Base-by-base conservation (phyloP, 306 rosid species). In the Gleditsia sinensis region DNA sequence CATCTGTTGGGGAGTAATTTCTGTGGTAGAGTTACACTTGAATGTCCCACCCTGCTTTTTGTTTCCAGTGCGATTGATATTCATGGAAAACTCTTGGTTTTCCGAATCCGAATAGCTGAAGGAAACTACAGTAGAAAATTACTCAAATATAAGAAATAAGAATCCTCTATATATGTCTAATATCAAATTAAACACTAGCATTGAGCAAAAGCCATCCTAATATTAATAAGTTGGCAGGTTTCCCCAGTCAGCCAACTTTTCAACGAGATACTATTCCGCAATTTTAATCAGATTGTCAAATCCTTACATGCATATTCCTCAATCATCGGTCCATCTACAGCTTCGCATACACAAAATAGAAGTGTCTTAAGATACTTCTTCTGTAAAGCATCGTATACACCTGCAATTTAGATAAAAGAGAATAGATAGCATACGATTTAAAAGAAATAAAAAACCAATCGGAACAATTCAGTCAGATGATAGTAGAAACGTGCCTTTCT, bases 301-400 rank as follows among this genome's bases (percentile, higher is more conserved):
- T 43, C 23, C 92, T 87, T 85, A 91, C 97, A 94, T 56, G 97
- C 84, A 77, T 94, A 91, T 87, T 94, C 98, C 93, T 94, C 97
- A 78, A 94, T 86, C 96, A 91, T 91, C 1, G 98, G 94, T 66
- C 98, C 98, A 64, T 94, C 98, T 14, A 87, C 70, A 17, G 90
- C 73, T 75, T 91, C 93, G 36, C 96, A 94, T 71, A 91, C 94
- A 30, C 92, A 90, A 77, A 91, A 89, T 72, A 94, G 75, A 75
- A 94, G 98, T 23, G 94, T 87, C 82, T 91, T 91, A 72, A 91
- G 82, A 83, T 94, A 94, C 72, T 87, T 91, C 87, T 85, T 88
- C 87, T 87, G 96, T 60, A 91, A 64, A 21, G 97, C 97, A 74
- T 94, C 98, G 50, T 94, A 91, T 16, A 88, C 96, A 53, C 98